Evolutionary conservation across 2,329 filamentous ascomycete genomes (phyloP).

Genomic region (Annulohypoxylon truncatum): DNA sequence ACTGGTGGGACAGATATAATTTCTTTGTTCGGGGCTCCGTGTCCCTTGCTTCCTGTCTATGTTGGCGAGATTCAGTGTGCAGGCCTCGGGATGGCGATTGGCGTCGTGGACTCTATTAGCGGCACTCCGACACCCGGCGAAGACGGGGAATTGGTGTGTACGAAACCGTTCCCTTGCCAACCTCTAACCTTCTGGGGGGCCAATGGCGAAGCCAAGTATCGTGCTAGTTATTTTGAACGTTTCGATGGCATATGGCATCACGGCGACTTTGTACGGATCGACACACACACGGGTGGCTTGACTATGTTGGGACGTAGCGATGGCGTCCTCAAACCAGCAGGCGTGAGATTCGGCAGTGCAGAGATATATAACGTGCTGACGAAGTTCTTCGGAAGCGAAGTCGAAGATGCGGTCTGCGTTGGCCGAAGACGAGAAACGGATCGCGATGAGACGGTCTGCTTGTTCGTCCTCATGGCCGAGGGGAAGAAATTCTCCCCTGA

Average conservation of each 20-base stretch:
- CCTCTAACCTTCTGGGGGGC: slow-evolving; percentile 89
- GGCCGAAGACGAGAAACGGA: slow-evolving; percentile 79
- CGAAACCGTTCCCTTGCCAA: slow-evolving; percentile 87
- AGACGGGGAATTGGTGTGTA: slow-evolving; percentile 89
- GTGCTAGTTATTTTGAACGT: slow-evolving; percentile 85
- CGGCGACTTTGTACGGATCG: slow-evolving; percentile 85
- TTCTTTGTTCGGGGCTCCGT: slow-evolving; percentile 90
- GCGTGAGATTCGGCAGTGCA: slow-evolving; percentile 90
- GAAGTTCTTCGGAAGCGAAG: slow-evolving; percentile 79
- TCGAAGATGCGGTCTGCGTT: slow-evolving; percentile 90
- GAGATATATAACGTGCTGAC: slow-evolving; percentile 97
- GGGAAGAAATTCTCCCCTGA: slow-evolving; percentile 67
- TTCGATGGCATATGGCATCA: slow-evolving; percentile 90
- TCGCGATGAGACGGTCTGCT: slow-evolving; percentile 84
- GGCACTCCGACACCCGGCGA: slow-evolving; percentile 70
- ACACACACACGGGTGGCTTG: slow-evolving; percentile 78
- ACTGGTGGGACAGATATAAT: slow-evolving; percentile 98
- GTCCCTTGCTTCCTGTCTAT: slow-evolving; percentile 77
- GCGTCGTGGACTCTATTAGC: slow-evolving; percentile 67
- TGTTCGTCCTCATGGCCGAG: slow-evolving; percentile 84
- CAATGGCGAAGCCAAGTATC: slow-evolving; percentile 80
- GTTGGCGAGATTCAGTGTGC: slow-evolving; percentile 81
- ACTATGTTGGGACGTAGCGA: slow-evolving; percentile 94
- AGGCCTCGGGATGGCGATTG: slow-evolving; percentile 82
- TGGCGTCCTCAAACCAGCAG: slow-evolving; percentile 90